Percentiles rank a stretch among this genome's conserved stretches.
Evolutionary conservation across 805 yeast species (phyloP).

Genomic region (Metschnikowia kofuensis): DNA sequence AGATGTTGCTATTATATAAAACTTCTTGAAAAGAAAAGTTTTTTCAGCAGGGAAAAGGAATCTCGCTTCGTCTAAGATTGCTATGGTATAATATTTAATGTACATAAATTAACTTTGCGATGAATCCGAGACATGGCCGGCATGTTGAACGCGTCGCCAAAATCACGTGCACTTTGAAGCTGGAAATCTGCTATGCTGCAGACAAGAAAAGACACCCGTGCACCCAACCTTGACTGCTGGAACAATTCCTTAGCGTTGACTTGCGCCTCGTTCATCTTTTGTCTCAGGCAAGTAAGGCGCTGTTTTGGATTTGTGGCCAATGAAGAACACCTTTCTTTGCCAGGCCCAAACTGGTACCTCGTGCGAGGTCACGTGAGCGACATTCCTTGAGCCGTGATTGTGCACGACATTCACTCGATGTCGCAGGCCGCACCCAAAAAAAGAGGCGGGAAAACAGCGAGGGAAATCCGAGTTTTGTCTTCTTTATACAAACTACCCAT

Average conservation of each 20-base stretch:
- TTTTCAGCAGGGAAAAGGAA: too few relatives aligned
- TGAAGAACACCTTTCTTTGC: too few relatives aligned
- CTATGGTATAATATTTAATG: too few relatives aligned
- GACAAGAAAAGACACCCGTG: background rate
- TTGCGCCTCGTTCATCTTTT: too few relatives aligned
- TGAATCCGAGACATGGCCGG: background rate
- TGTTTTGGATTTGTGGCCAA: too few relatives aligned
- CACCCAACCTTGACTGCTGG: background rate
- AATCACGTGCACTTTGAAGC: constrained; percentile 2
- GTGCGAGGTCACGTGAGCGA: background rate
- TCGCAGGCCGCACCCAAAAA: constrained; percentile 4
- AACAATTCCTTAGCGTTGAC: too few relatives aligned
- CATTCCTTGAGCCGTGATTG: background rate
- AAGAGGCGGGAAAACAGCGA: constrained; percentile 6
- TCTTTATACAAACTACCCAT: constrained; percentile 7
- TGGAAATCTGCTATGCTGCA: background rate
- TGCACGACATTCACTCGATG: background rate
- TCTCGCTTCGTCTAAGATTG: too few relatives aligned
- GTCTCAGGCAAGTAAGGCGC: too few relatives aligned
- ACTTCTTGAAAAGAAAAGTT: too few relatives aligned
- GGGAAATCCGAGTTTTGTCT: background rate
- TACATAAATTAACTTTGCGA: too few relatives aligned
- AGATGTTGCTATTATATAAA: too few relatives aligned
- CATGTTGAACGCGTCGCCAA: background rate
- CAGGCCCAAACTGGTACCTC: background rate